Percentiles rank a stretch among this genome's conserved stretches.
Evolutionary conservation across 2,329 filamentous ascomycete genomes (phyloP).

Genomic region (Arthrinium phaeospermum): DNA sequence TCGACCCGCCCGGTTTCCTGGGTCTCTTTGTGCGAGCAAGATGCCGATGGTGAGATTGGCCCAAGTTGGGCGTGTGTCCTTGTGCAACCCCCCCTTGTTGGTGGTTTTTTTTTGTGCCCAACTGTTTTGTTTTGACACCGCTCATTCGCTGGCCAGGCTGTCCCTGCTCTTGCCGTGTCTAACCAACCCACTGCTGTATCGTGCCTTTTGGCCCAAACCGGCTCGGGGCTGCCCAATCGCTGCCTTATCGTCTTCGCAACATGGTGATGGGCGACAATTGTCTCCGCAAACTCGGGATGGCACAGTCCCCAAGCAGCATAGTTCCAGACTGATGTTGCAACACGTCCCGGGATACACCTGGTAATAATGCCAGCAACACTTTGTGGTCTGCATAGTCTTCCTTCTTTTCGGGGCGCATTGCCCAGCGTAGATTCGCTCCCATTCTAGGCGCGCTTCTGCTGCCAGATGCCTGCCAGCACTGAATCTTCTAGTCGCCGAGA

Average conservation of each 20-base stretch:
- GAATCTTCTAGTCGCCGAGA: neutral
- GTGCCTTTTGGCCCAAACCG: conserved; percentile 19
- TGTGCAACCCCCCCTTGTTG: neutral
- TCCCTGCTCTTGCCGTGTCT: conserved; percentile 17
- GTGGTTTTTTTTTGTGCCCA: conserved; percentile 13
- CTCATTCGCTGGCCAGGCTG: conserved; percentile 17
- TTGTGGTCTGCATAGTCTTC: conserved; percentile 12
- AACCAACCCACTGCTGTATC: conserved; percentile 17
- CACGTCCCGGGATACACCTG: conserved; percentile 20
- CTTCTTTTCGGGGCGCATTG: conserved; percentile 11
- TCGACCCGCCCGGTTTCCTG: neutral
- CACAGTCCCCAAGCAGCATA: conserved; percentile 18
- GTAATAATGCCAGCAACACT: conserved; percentile 21
- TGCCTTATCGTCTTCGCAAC: conserved; percentile 17
- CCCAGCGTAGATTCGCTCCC: conserved; percentile 11
- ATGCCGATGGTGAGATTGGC: conserved; percentile 11
- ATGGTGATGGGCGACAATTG: neutral
- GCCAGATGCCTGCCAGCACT: conserved; percentile 6
- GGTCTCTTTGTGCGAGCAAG: neutral
- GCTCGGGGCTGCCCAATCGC: conserved; percentile 20
- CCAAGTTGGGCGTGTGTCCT: conserved; percentile 2
- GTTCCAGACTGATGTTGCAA: conserved; percentile 21
- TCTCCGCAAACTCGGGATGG: conserved; percentile 11
- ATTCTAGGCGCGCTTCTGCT: conserved; percentile 5
- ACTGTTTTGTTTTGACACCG: conserved; percentile 17